These are phyloP conservation scores for Cercospora sp. DNA, from an alignment of 2,329 filamentous ascomycete genomes.

Conservation along the genomic window DNA sequence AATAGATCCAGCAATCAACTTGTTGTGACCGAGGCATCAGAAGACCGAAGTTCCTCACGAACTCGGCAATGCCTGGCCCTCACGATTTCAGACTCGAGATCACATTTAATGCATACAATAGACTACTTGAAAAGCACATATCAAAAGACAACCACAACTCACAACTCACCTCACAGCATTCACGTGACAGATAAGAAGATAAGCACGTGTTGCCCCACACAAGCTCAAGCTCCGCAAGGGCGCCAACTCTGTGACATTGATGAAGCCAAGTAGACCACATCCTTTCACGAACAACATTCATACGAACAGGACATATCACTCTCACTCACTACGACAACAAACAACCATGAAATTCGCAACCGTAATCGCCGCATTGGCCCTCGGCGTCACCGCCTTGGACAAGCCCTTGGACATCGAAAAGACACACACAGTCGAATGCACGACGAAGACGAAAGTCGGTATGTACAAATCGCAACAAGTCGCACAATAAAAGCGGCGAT, in stretches of 20 bases:
- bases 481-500: no score
- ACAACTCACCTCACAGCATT: no score
- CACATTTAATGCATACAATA: no score
- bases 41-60: no score
- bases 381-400: slow-evolving; percentile 45
- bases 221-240: neutral
- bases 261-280: slow-evolving; percentile 2
- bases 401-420: slow-evolving; percentile 75
- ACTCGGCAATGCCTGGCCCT: no score
- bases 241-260: neutral
- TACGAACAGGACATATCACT: neutral
- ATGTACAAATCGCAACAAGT: no score
- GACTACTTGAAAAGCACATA: no score
- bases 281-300: neutral
- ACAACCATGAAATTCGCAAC: slow-evolving; percentile 47
- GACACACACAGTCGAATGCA: slow-evolving; percentile 70
- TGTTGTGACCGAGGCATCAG: no score
- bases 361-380: slow-evolving; percentile 50
- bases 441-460: slow-evolving; percentile 53
- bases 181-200: neutral
- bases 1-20: no score
- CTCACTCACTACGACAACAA: neutral
- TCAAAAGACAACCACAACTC: no score
- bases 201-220: neutral
- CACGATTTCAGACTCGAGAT: no score